Evolutionary conservation across 192 early-diverging fungal genomes (phyloP).

Genomic region (Mortierella antarctica): DNA sequence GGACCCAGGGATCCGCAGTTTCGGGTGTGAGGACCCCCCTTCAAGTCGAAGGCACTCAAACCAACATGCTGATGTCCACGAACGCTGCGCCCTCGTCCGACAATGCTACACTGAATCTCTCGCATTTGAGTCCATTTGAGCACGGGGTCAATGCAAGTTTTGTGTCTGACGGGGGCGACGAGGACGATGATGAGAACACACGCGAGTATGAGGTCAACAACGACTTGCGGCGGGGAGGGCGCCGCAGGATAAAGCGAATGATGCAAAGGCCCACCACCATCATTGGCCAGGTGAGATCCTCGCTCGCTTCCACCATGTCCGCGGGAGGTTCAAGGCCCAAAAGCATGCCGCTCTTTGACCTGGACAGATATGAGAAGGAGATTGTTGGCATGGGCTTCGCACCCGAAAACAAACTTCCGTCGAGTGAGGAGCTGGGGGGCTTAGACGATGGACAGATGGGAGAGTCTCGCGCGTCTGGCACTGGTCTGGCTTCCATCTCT

Average conservation of each 20-base stretch:
- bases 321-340: constrained; percentile 4
- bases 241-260: constrained; percentile 1
- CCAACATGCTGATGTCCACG: no score
- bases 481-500: no score
- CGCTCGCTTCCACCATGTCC: constrained; percentile 7
- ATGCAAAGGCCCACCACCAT: constrained; percentile 25
- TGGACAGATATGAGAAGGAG: constrained; percentile 39
- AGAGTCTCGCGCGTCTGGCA: no score
- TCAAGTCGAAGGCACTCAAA: no score
- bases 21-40: no score
- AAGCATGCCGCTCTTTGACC: constrained; percentile 35
- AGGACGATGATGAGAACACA: no score
- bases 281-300: constrained; percentile 26
- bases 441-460: neutral
- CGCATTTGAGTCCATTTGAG: no score
- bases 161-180: no score
- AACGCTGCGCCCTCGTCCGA: no score
- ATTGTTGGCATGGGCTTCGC: constrained; percentile 10
- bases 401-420: neutral
- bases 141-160: no score
- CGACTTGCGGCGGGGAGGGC: neutral
- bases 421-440: neutral
- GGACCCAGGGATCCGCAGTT: no score
- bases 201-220: neutral
- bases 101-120: no score